Evolutionary conservation across 2,329 filamentous ascomycete species (phyloP), one percentile per base, ranked within the genome.

Genomic region (Cladosporium sp.): DNA sequence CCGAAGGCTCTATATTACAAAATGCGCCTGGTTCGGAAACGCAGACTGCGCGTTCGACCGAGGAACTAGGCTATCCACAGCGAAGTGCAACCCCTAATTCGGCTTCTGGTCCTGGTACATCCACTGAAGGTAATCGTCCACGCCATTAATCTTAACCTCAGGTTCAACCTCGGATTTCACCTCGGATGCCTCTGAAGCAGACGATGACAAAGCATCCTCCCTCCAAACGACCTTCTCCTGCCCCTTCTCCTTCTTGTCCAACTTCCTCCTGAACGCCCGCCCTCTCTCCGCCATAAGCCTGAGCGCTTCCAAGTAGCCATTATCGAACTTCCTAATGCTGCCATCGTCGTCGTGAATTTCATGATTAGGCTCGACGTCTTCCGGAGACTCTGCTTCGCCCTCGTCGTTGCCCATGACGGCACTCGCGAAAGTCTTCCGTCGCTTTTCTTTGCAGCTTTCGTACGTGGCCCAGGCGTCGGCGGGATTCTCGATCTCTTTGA

Each of bases 401-500:
- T 48, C 45, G 5, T 48, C 45, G 25, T 16, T 36, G 1, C n/a
- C 40, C 4, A 9, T 22, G 3, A 39, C 8, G n/a, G n/a, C 16
- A 8, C 13, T 9, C 5, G 25, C 55, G 30, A 82, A 63, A 0
- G 70, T 67, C 25, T 71, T 71, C 39, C 67, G 69, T 11, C 88
- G 78, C 13, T 85, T 76, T 3, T 59, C 66, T 63, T 82, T 79
- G 51, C 81, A 72, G 13, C 75, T 70, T 1, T 62, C 36, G 64
- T 89, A 89, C 19, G 86, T 65, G 0, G 50, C 67, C 53, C 66
- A 67, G 1, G 78, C 79, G 8, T 72, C 69, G 0, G 64, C 55
- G 1, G 55, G 36, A 2, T 67, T 55, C 0, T 67, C 46, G 2
- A 90, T 72, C 56, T 91, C 85, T 39, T 78, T 76, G 41, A 96